phyloP scores from a whole-genome alignment of 768 basidiomycete genomes.

The Naganishia vishniacii region DNA sequence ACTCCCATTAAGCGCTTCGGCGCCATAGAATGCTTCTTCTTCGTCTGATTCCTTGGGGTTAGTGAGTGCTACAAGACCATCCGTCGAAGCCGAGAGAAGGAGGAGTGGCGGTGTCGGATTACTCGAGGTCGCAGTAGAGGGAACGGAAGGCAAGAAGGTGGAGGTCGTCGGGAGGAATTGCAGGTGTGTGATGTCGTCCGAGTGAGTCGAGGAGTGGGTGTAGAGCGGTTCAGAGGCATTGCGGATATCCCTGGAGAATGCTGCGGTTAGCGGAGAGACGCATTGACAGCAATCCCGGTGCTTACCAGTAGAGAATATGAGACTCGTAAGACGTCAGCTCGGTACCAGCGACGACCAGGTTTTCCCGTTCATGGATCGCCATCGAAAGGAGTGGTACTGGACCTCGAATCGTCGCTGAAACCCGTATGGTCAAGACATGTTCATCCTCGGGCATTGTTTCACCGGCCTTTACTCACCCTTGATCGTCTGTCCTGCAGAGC shows the following conservation, averaged over 20 bases:
- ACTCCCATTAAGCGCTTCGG: slow-evolving; percentile 66
- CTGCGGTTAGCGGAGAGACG: too few relatives aligned
- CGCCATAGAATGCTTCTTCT: slow-evolving; percentile 73
- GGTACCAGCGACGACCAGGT: slow-evolving; percentile 73
- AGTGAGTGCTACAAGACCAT: slow-evolving; percentile 64
- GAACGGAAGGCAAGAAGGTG: slow-evolving; percentile 31
- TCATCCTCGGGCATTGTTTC: not conserved
- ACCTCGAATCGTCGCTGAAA: slow-evolving; percentile 40
- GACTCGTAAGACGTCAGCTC: slow-evolving; percentile 77
- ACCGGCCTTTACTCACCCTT: slow-evolving; percentile 35
- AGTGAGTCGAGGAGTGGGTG: slow-evolving; percentile 78
- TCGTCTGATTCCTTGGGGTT: slow-evolving; percentile 64
- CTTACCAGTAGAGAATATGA: slow-evolving; percentile 64
- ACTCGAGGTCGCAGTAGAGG: slow-evolving; percentile 30
- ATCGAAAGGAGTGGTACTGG: slow-evolving; percentile 41
- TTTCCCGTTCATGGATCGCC: slow-evolving; percentile 39
- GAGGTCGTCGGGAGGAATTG: slow-evolving; percentile 53
- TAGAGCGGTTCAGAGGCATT: slow-evolving; percentile 65
- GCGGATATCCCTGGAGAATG: slow-evolving; percentile 61
- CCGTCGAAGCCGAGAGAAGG: slow-evolving; percentile 75
- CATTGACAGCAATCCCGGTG: slow-evolving; percentile 43
- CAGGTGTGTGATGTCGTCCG: slow-evolving; percentile 81
- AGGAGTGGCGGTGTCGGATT: slow-evolving; percentile 49
- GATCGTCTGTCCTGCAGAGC: slow-evolving; percentile 36
- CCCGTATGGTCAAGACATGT: not conserved